A percentile compares a stretch with the other conserved stretches of the same genome.
These are phyloP conservation scores for Neobulgaria alba DNA, from an alignment of 2,329 filamentous ascomycete genomes.

Conservation along the genomic window DNA sequence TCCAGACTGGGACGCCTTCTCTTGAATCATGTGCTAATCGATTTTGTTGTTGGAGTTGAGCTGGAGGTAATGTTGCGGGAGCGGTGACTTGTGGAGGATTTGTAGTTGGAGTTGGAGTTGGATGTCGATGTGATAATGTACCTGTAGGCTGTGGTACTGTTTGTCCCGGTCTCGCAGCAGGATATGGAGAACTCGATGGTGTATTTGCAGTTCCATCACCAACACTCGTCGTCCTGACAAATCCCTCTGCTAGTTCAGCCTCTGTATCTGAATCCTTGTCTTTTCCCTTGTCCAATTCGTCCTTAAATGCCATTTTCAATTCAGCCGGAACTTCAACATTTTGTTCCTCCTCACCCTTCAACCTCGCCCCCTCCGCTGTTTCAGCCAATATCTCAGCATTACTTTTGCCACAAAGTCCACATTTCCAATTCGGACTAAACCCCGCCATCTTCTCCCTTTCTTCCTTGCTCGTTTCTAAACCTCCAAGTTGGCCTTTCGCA, in stretches of 20 bases:
- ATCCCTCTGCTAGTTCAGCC: slow-evolving; percentile 48
- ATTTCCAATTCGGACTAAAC: slow-evolving; percentile 59
- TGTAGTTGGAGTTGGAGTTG: not conserved
- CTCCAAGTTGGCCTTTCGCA: slow-evolving; percentile 79
- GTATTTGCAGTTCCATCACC: slow-evolving; percentile 10
- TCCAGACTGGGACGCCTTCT: slow-evolving; percentile 59
- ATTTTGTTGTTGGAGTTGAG: slow-evolving; percentile 12
- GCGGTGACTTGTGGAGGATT: slow-evolving; percentile 1
- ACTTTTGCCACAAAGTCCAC: slow-evolving; percentile 57
- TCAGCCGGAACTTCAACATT: slow-evolving; percentile 42
- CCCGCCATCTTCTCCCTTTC: slow-evolving; percentile 61
- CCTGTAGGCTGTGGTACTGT: slow-evolving; percentile 29
- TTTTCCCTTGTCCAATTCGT: slow-evolving; percentile 50
- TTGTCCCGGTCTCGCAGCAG: slow-evolving; percentile 26
- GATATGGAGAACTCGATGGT: slow-evolving; percentile 18
- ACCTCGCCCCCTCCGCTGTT: slow-evolving; percentile 42
- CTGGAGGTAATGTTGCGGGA: slow-evolving; percentile 3
- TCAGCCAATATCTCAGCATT: slow-evolving; percentile 70
- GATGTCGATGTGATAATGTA: slow-evolving; percentile 2
- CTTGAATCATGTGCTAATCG: slow-evolving; percentile 27
- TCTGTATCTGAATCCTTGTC: slow-evolving; percentile 18
- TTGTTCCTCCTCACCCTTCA: slow-evolving; percentile 32
- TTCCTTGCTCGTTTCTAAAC: slow-evolving; percentile 65
- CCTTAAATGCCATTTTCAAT: slow-evolving; percentile 57
- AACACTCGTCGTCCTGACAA: slow-evolving; percentile 46